Percentiles rank a stretch among this genome's conserved stretches.
Evolutionary conservation across 441 rosid genomes (phyloP).

Genomic region (Pelargonium myrrhifolium): DNA sequence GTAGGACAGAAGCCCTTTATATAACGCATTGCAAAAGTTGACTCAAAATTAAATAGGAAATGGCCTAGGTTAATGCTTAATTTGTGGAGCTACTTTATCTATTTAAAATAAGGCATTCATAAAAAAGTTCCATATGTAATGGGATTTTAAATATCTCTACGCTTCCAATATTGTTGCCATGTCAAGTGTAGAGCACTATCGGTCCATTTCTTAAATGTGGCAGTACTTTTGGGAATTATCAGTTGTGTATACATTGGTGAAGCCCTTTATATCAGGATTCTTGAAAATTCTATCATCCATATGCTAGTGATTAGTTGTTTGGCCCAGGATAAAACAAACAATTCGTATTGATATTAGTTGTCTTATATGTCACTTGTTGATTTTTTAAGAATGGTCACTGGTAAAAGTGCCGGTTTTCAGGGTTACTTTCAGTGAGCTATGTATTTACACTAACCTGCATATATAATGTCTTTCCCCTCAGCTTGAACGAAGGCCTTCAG

Average conservation of each 20-base stretch:
- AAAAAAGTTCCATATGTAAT: not conserved
- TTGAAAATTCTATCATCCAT: slow-evolving; percentile 6
- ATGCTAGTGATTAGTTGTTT: slow-evolving; percentile 8
- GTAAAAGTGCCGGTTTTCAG: not conserved
- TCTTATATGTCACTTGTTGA: not conserved
- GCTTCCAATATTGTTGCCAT: slow-evolving; percentile 13
- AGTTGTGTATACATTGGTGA: not conserved
- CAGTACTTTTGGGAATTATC: not conserved
- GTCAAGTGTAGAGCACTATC: slow-evolving; percentile 8
- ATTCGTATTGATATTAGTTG: not conserved
- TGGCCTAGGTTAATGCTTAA: too few species aligned
- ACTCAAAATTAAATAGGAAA: too few species aligned
- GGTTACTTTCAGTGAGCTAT: slow-evolving; percentile 1
- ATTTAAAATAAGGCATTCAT: too few species aligned
- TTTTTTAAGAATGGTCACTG: not conserved
- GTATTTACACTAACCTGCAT: slow-evolving; percentile 12
- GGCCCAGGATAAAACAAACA: not conserved
- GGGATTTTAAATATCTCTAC: not conserved
- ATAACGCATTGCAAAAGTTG: too few species aligned
- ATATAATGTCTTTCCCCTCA: slow-evolving; percentile 29
- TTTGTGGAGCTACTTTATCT: too few species aligned
- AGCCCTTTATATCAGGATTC: not conserved
- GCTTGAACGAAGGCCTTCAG: slow-evolving; percentile 67
- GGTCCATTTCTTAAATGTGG: slow-evolving; percentile 8
- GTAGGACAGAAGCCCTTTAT: not conserved